Evolutionary conservation across 371 early-diverging fungal species (phyloP).

Genomic region (Conidiobolus incongruus): DNA sequence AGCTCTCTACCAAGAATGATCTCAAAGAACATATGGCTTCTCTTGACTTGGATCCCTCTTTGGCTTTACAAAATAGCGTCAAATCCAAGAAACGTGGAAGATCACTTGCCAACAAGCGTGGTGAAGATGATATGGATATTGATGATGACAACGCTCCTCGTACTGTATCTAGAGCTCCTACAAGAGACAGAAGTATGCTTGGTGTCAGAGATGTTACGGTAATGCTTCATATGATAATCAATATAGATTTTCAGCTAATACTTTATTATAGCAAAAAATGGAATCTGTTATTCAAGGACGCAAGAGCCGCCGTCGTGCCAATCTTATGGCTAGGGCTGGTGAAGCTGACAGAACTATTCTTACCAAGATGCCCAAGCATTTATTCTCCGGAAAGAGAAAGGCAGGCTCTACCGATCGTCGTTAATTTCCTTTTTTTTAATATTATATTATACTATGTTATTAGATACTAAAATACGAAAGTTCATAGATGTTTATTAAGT

Average conservation of each 20-base stretch:
- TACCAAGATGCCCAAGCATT: conserved; percentile 90
- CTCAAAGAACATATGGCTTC: conserved; percentile 29
- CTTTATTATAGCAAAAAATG: conserved; percentile 17
- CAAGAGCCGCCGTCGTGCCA: conserved; percentile 37
- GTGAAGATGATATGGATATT: conserved; percentile 19
- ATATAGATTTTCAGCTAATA: background rate
- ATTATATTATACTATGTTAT: background rate
- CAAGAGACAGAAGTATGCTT: conserved; percentile 43
- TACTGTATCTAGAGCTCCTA: conserved; percentile 12
- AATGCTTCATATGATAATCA: background rate
- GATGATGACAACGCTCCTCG: conserved; percentile 24
- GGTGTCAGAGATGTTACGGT: conserved; percentile 51
- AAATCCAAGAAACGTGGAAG: conserved; percentile 42
- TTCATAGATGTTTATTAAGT: background rate
- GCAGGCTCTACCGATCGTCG: conserved; percentile 65
- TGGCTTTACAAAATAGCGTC: conserved; percentile 40
- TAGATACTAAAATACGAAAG: background rate
- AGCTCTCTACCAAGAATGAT: conserved; percentile 16
- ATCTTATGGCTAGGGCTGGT: conserved; percentile 64
- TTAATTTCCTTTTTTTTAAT: conserved; percentile 16
- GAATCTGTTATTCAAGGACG: conserved; percentile 54
- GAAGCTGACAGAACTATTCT: conserved; percentile 80
- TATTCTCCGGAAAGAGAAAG: conserved; percentile 83
- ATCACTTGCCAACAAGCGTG: conserved; percentile 22
- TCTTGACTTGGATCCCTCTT: conserved; percentile 31